Base-by-base conservation (phyloP, 441 rosid genomes). In the Euphorbia corollata region DNA sequence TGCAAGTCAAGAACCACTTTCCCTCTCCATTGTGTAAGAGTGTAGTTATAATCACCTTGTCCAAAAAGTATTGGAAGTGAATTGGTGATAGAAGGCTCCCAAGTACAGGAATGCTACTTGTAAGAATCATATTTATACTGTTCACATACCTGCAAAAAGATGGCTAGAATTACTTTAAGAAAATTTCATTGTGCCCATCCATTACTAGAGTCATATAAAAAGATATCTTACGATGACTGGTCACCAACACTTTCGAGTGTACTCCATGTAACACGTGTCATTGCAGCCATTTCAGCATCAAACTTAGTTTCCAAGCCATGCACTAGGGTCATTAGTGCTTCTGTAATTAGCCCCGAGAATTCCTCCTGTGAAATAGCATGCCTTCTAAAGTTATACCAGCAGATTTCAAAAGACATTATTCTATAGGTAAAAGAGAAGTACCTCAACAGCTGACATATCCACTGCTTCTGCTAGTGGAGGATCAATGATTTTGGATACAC, bases 171-270 rank as follows among this genome's bases (percentile, higher is more conserved):
- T 51, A 75, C 16, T 30, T 15, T 48, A 61, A 5, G 53, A n/a
- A 59, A 68, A 41, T 53, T 70, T 30, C 45, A 55, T 41, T 54
- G 65, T 57, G 55, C 57, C 53, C 10, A 63, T 41, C 41, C 61
- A 67, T 39, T 69, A 53, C 38, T 64, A 59, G 67, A 61, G 67
- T 32, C 34, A 34, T 59, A 48, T 2, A 11, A 24, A 45, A 63
- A 57, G 57, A 38, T 55, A 69, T 71, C 87, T 83, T 81, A 94
- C 99, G 81, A 91, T 63, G 99, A 94, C 74, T 94, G 99, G 79
- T 94, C 98, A 60, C 98, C 99, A 53, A 94, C 99, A 77, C 98
- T 88, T 80, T 95, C 99, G 75, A 95, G 97, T 72, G 91, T 88
- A 64, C 86, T 86, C 99, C 99, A 95, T 65, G 89, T 90, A 73